A percentile compares a stretch with the other conserved stretches of the same genome.
phyloP scores from a whole-genome alignment of 2,329 filamentous ascomycete genomes.

The Zymoseptoria pseudotritici region DNA sequence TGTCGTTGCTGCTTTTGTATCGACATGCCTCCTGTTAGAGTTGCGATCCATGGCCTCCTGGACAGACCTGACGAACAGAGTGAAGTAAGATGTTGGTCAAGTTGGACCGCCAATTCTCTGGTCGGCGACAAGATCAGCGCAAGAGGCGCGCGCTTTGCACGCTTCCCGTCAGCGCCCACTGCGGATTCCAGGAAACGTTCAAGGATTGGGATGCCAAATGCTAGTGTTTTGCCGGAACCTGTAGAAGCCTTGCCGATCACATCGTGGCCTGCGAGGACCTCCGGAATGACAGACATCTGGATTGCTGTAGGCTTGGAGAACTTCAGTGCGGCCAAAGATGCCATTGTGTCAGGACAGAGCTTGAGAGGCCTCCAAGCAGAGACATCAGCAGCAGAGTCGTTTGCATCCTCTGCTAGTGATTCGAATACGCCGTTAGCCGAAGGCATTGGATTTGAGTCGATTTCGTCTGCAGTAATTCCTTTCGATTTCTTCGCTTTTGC shows the following conservation, averaged over 20 bases:
- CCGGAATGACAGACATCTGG: constrained; percentile 70
- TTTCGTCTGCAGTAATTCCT: not conserved
- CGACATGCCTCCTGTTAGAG: constrained; percentile 84
- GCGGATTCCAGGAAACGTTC: constrained; percentile 63
- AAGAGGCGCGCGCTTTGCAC: constrained; percentile 45
- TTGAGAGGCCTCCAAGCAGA: constrained; percentile 71
- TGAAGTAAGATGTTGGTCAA: constrained; percentile 71
- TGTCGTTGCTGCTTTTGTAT: constrained; percentile 91
- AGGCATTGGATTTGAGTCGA: not conserved
- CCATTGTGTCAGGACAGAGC: constrained; percentile 64
- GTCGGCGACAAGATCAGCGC: constrained; percentile 86
- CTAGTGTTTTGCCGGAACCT: constrained; percentile 91
- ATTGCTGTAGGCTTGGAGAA: constrained; percentile 78
- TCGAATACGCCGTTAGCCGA: constrained; percentile 45
- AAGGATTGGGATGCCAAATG: constrained; percentile 88
- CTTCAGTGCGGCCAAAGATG: constrained; percentile 68
- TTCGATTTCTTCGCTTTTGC: constrained; percentile 17
- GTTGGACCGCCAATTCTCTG: constrained; percentile 85
- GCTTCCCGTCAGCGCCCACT: constrained; percentile 17
- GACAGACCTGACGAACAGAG: constrained; percentile 63
- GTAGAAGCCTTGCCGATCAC: constrained; percentile 94
- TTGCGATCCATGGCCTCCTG: constrained; percentile 55
- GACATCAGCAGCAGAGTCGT: constrained; percentile 57
- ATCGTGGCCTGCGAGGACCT: constrained; percentile 75
- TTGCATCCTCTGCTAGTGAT: constrained; percentile 38